phyloP scores from a whole-genome alignment of 768 basidiomycete genomes.

The Amanita rubescens region DNA sequence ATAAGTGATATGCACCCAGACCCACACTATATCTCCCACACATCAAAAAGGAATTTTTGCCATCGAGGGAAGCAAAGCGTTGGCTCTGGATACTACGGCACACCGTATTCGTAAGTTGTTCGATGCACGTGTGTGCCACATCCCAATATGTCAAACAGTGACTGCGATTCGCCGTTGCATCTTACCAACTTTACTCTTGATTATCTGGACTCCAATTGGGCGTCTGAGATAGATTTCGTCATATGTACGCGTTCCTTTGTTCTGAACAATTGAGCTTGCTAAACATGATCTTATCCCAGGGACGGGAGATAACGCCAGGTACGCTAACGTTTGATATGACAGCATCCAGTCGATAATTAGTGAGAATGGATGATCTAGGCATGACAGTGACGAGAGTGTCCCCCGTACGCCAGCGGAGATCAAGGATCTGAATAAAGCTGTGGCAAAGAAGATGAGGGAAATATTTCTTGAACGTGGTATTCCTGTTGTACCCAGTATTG shows the following conservation, averaged over 20 bases:
- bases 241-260: slow-evolving; percentile 47
- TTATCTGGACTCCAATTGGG: slow-evolving; percentile 73
- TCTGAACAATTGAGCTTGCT: background rate
- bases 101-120: slow-evolving; percentile 54
- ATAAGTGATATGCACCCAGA: slow-evolving; percentile 86
- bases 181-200: slow-evolving; percentile 82
- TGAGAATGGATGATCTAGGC: slow-evolving; percentile 34
- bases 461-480: slow-evolving; percentile 67
- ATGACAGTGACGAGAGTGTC: slow-evolving; percentile 76
- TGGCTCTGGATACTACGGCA: slow-evolving; percentile 56
- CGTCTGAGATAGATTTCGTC: slow-evolving; percentile 83
- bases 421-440: slow-evolving; percentile 58
- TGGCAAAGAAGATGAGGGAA: slow-evolving; percentile 64
- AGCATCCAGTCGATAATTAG: background rate
- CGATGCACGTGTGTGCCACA: background rate
- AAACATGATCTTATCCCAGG: slow-evolving; percentile 29
- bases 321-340: slow-evolving; percentile 1
- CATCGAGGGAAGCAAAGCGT: slow-evolving; percentile 58
- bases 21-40: slow-evolving; percentile 45
- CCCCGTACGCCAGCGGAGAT: slow-evolving; percentile 81
- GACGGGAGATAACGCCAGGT: slow-evolving; percentile 77
- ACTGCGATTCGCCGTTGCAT: slow-evolving; percentile 75
- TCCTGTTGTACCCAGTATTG: slow-evolving; percentile 75
- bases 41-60: slow-evolving; percentile 56
- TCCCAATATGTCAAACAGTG: slow-evolving; percentile 28